A percentile compares a stretch with the other conserved stretches of the same genome.
phyloP scores from a whole-genome alignment of 495 filamentous ascomycete species.

The Xylaria castorea region DNA sequence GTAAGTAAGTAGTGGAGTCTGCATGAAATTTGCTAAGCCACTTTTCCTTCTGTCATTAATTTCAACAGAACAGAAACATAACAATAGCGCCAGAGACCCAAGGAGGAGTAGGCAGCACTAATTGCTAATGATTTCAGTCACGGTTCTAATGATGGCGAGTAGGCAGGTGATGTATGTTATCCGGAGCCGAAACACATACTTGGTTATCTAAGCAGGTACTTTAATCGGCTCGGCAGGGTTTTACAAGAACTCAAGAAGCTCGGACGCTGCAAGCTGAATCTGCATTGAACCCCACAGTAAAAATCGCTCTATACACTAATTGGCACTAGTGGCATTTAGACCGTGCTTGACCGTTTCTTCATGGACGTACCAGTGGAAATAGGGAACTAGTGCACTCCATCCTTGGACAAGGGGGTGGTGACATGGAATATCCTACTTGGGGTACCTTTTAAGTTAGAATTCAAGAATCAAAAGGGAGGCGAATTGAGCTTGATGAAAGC shows the following conservation, averaged over 20 bases:
- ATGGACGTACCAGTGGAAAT: not conserved
- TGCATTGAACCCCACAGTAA: not conserved
- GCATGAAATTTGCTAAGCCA: not conserved
- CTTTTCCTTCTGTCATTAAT: not conserved
- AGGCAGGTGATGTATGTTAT: not conserved
- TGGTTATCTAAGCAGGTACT: not conserved
- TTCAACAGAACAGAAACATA: not conserved
- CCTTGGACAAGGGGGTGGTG: not conserved
- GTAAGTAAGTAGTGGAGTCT: not conserved
- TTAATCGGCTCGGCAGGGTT: too few species aligned
- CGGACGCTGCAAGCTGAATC: not conserved
- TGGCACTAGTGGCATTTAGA: conserved; percentile 12
- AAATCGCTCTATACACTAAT: conserved; percentile 18
- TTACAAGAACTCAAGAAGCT: too few species aligned
- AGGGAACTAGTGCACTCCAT: not conserved
- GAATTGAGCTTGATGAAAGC: not conserved
- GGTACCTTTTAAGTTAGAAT: not conserved
- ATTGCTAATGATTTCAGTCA: not conserved
- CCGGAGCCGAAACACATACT: not conserved
- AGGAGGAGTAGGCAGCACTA: not conserved
- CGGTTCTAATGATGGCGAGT: not conserved
- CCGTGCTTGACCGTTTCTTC: not conserved
- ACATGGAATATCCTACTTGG: too few species aligned
- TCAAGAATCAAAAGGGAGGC: not conserved
- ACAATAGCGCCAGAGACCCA: not conserved